Percentiles rank a stretch among this genome's conserved stretches.
Evolutionary conservation across 164 flowering plant genomes (phyloP).

Genomic region (Aristolochia contorta): DNA sequence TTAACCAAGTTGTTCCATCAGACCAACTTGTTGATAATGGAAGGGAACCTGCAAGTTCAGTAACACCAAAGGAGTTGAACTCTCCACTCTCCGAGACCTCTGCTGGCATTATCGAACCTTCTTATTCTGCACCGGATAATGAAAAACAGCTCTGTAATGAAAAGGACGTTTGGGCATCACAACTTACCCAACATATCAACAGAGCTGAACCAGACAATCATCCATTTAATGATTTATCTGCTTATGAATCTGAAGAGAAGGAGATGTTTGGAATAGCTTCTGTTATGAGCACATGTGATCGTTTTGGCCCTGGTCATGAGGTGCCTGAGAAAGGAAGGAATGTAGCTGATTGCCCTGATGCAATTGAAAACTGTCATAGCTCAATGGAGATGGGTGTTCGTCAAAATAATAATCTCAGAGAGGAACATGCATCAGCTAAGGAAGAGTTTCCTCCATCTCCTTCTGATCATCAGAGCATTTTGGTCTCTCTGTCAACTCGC

Average conservation of each 20-base stretch:
- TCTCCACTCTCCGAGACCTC: constrained; percentile 12
- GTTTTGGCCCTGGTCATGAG: constrained; percentile 8
- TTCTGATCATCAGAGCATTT: constrained; percentile 89
- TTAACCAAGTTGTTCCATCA: constrained; percentile 13
- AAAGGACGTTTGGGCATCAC: constrained; percentile 2
- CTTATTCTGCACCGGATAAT: not conserved
- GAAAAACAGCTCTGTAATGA: constrained; percentile 3
- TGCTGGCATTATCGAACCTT: constrained; percentile 14
- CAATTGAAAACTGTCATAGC: constrained; percentile 14
- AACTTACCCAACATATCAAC: constrained; percentile 2
- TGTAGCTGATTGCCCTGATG: constrained; percentile 8
- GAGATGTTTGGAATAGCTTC: constrained; percentile 8
- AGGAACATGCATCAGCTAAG: constrained; percentile 34
- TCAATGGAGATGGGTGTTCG: constrained; percentile 28
- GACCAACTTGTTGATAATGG: constrained; percentile 13
- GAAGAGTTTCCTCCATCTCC: constrained; percentile 93
- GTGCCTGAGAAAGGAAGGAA: constrained; percentile 10
- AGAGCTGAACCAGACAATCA: constrained; percentile 10
- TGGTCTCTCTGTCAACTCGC: constrained; percentile 85
- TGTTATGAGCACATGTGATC: constrained; percentile 4
- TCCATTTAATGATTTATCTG: constrained; percentile 14
- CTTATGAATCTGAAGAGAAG: constrained; percentile 17
- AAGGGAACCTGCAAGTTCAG: constrained; percentile 11
- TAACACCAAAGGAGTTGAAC: constrained; percentile 16
- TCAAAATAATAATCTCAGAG: constrained; percentile 26